Evolutionary conservation across 2,329 filamentous ascomycete species (phyloP).

Genomic region (Graphilbum fragrans): DNA sequence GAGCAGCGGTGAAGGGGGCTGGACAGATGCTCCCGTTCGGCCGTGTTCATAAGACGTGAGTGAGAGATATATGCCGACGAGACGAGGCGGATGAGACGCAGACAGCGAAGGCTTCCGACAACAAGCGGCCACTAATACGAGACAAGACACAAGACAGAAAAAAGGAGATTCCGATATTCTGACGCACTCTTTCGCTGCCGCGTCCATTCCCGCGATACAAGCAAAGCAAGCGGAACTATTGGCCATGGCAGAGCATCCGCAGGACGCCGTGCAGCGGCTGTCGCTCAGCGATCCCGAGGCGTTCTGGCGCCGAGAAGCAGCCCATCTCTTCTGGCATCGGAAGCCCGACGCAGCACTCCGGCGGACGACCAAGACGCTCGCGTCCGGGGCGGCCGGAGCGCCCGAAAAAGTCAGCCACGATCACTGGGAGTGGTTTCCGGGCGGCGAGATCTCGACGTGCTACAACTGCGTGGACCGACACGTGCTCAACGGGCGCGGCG

Average conservation of each 20-base stretch:
- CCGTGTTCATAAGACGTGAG: too few species aligned
- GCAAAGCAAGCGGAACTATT: too few species aligned
- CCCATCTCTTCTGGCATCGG: constrained; percentile 70
- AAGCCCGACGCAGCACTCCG: constrained; percentile 52
- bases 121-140: too few species aligned
- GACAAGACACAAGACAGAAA: not conserved
- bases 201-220: too few species aligned
- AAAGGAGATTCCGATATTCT: not conserved
- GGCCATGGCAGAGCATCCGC: constrained; percentile 20
- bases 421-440: constrained; percentile 84
- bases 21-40: too few species aligned
- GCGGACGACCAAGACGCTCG: constrained; percentile 48
- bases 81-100: too few species aligned
- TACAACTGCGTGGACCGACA: constrained; percentile 90
- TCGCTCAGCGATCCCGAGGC: constrained; percentile 57
- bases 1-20: too few species aligned
- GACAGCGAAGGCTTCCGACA: too few species aligned
- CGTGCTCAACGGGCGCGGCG: constrained; percentile 66
- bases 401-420: constrained; percentile 49
- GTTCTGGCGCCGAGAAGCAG: constrained; percentile 69
- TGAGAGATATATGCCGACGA: too few species aligned
- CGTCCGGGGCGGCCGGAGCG: constrained; percentile 4
- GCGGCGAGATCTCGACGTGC: constrained; percentile 78
- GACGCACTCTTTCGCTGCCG: not conserved
- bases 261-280: constrained; percentile 36